Evolutionary conservation across 192 early-diverging fungal genomes (phyloP).

Genomic region (Rhizoclosmatium globosum): DNA sequence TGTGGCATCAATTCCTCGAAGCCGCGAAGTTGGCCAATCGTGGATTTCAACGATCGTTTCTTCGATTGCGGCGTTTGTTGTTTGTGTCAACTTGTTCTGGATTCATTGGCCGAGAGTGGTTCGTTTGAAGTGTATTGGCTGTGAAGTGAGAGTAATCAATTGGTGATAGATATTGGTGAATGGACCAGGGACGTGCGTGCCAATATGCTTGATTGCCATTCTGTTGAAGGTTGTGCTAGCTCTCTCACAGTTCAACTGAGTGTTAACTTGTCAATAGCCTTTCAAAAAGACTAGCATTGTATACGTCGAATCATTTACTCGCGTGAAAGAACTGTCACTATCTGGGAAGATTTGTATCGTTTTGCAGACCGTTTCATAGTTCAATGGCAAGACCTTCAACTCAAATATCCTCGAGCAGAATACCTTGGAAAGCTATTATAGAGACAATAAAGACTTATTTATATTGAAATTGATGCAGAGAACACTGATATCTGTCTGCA

Average conservation of each 20-base stretch:
- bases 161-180: conserved; percentile 76
- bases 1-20: conserved; percentile 67
- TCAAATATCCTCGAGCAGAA: conserved; percentile 43
- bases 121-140: conserved; percentile 29
- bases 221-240: conserved; percentile 60
- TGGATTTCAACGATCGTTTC: conserved; percentile 54
- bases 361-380: conserved; percentile 87
- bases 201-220: conserved; percentile 69
- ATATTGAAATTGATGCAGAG: background rate
- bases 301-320: conserved; percentile 93
- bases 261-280: background rate
- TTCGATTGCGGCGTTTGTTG: conserved; percentile 11
- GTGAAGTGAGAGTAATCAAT: background rate
- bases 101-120: conserved; percentile 66
- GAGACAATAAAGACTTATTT: background rate
- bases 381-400: conserved; percentile 76
- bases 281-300: conserved; percentile 66
- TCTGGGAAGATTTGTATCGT: conserved; percentile 83
- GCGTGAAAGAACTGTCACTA: conserved; percentile 86
- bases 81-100: conserved; percentile 43
- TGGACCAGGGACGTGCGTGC: conserved; percentile 89
- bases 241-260: background rate
- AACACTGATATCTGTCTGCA: background rate
- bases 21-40: conserved; percentile 77
- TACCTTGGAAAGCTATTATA: conserved; percentile 34